A percentile compares a stretch with the other conserved stretches of the same genome.
These are phyloP conservation scores for Berkeleyomyces basicola DNA, from an alignment of 2,329 filamentous ascomycete species.

Conservation along the genomic window DNA sequence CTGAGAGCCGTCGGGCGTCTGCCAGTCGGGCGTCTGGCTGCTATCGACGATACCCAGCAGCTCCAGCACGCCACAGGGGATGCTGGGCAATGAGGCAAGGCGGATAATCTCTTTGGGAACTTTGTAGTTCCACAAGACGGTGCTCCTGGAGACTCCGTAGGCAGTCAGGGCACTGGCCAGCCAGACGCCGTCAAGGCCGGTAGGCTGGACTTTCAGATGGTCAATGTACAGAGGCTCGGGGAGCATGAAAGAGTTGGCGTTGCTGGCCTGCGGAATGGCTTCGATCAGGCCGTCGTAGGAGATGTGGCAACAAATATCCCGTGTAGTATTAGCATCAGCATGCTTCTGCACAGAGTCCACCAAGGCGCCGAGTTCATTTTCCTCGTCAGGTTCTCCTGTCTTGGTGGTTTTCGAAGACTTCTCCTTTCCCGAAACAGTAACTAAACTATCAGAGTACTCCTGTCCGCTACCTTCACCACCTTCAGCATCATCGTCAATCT, in stretches of 20 bases:
- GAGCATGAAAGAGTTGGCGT: constrained; percentile 17
- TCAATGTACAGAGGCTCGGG: constrained; percentile 29
- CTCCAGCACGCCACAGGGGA: constrained; percentile 44
- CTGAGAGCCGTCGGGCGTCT: constrained; percentile 25
- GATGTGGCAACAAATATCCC: constrained; percentile 32
- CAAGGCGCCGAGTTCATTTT: constrained; percentile 13
- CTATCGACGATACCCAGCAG: constrained; percentile 33
- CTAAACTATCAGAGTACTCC: background rate
- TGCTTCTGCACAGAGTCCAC: constrained; percentile 23
- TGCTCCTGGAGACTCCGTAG: constrained; percentile 35
- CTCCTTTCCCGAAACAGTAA: no score
- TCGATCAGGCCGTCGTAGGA: constrained; percentile 29
- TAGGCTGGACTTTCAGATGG: constrained; percentile 26
- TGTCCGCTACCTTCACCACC: background rate
- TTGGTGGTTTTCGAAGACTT: background rate
- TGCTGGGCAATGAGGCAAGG: constrained; percentile 34
- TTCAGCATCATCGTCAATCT: background rate
- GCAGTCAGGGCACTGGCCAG: constrained; percentile 41
- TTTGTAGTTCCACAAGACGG: constrained; percentile 43
- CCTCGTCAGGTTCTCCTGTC: background rate
- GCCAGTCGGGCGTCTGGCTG: constrained; percentile 38
- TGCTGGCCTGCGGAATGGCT: constrained; percentile 26
- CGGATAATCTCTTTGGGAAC: constrained; percentile 35
- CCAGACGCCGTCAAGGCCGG: constrained; percentile 31
- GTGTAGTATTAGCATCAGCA: constrained; percentile 17